These are phyloP conservation scores for Leptodermis oblonga DNA, from an alignment of 257 asterid genomes.

Conservation along the genomic window DNA sequence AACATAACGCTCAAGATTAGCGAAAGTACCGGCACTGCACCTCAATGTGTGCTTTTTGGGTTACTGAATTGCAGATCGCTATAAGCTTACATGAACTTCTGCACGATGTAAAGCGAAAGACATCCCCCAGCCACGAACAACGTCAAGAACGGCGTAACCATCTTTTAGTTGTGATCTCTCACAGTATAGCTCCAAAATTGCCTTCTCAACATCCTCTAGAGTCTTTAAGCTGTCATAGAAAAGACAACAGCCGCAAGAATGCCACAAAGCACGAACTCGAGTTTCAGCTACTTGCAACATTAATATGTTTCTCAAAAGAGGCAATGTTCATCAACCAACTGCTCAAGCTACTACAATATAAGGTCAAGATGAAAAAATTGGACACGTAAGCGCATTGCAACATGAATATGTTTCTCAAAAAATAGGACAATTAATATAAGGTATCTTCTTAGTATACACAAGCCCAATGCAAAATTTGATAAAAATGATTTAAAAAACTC, in stretches of 20 bases:
- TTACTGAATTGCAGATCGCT: constrained; percentile 80
- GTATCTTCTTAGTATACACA: no score
- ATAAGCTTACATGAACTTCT: constrained; percentile 70
- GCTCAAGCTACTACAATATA: background rate
- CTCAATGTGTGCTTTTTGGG: constrained; percentile 77
- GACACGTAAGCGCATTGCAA: no score
- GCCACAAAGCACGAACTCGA: background rate
- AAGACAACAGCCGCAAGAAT: constrained; percentile 62
- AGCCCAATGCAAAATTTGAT: no score
- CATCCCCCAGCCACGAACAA: constrained; percentile 99
- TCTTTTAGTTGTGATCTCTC: constrained; percentile 76
- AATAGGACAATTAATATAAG: no score
- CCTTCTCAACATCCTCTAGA: constrained; percentile 86
- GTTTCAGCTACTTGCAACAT: no score
- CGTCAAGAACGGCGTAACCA: constrained; percentile 88
- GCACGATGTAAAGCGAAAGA: constrained; percentile 63
- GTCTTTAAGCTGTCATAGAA: constrained; percentile 58
- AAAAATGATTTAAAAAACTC: background rate
- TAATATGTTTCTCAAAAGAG: background rate
- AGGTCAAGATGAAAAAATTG: background rate
- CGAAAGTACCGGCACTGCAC: constrained; percentile 56
- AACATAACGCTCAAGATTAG: background rate
- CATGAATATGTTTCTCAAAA: no score
- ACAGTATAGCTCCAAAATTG: constrained; percentile 77
- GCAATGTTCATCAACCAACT: background rate